A percentile compares a stretch with the other conserved stretches of the same genome.
Evolutionary conservation across 176 grass and related monocot genomes (phyloP).

Genomic region (Triticum dicoccoides): DNA sequence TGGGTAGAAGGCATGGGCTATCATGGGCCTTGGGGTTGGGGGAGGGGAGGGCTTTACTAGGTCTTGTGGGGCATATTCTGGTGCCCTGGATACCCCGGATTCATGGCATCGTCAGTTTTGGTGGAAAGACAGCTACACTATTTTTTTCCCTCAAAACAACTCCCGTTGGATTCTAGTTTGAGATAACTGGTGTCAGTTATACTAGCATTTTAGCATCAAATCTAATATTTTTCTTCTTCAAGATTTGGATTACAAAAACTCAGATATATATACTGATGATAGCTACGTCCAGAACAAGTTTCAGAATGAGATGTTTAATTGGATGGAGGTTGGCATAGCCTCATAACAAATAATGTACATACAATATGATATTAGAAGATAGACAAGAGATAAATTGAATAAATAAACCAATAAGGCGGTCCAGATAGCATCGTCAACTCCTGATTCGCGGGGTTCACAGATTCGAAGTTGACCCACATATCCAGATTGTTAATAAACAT

Average conservation of each 20-base stretch:
- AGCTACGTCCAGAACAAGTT: not conserved
- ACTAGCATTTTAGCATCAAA: not conserved
- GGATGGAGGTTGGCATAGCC: not conserved
- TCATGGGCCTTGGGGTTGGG: too few relatives aligned
- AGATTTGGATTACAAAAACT: not conserved
- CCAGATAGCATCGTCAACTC: not conserved
- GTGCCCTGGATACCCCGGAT: too few relatives aligned
- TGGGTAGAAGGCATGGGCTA: too few relatives aligned
- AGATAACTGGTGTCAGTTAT: not conserved
- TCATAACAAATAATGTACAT: conserved; percentile 7
- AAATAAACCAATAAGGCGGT: conserved; percentile 13
- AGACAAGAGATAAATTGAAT: conserved; percentile 32
- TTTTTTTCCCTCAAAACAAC: too few relatives aligned
- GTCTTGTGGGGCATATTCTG: too few relatives aligned
- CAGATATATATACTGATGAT: not conserved
- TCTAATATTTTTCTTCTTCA: not conserved
- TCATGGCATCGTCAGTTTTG: too few relatives aligned
- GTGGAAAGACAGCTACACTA: too few relatives aligned
- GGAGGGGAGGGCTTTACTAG: too few relatives aligned
- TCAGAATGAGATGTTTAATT: not conserved
- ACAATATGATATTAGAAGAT: conserved; percentile 3
- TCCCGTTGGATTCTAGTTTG: too few relatives aligned
- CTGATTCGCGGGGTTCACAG: not conserved
- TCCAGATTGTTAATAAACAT: conserved; percentile 23
- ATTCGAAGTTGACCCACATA: not conserved